A percentile compares a stretch with the other conserved stretches of the same genome.
Evolutionary conservation across 164 flowering plant genomes (phyloP).

Genomic region (Stephania japonica): DNA sequence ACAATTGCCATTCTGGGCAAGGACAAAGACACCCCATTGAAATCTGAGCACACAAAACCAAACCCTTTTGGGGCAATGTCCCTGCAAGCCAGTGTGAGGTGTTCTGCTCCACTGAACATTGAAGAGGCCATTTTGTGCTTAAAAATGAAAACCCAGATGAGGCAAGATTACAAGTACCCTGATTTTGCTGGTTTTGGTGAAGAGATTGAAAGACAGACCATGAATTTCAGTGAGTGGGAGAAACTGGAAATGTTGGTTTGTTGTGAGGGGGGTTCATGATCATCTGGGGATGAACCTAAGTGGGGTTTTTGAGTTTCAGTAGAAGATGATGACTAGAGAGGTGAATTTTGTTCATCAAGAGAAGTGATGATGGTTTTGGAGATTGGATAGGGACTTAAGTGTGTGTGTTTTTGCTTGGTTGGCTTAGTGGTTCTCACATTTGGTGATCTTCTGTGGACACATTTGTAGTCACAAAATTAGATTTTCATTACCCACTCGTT

Average conservation of each 20-base stretch:
- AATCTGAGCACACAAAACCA: slow-evolving; percentile 38
- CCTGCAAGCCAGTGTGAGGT: slow-evolving; percentile 26
- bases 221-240: too few species aligned
- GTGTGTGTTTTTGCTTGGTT: neutral
- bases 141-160: slow-evolving; percentile 14
- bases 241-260: neutral
- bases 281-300: neutral
- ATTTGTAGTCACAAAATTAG: slow-evolving; percentile 2
- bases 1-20: slow-evolving; percentile 21
- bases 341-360: neutral
- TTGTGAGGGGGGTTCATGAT: neutral
- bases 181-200: neutral
- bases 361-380: neutral
- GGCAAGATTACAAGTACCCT: neutral
- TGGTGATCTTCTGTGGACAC: neutral
- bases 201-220: neutral
- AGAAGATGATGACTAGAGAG: neutral
- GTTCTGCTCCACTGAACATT: slow-evolving; percentile 58
- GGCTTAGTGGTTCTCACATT: neutral
- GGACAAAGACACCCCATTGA: slow-evolving; percentile 28
- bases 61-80: slow-evolving; percentile 31
- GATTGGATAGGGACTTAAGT: neutral
- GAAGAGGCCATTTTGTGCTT: slow-evolving; percentile 48
- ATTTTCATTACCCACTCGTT: neutral
- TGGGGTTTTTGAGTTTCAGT: neutral